phyloP scores from a whole-genome alignment of 805 yeast species.

The Cyberlindnera mycetangii region DNA sequence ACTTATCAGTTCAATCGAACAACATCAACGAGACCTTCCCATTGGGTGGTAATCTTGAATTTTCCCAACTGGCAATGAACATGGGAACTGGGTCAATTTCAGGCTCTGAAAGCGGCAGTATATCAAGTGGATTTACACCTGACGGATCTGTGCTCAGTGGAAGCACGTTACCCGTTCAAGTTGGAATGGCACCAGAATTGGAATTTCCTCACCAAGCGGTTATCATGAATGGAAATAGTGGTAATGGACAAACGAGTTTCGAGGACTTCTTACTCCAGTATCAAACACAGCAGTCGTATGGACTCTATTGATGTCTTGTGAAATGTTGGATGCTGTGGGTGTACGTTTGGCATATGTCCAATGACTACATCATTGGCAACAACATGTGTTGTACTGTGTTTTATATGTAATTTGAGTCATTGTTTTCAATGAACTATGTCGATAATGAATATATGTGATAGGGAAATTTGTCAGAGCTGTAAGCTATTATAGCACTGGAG shows the following conservation, averaged over 20 bases:
- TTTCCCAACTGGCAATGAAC: background rate
- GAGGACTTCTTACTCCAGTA: conserved; percentile 13
- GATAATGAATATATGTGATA: no score
- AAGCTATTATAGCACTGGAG: no score
- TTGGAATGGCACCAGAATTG: background rate
- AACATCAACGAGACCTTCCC: background rate
- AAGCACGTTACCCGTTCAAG: background rate
- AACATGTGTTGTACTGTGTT: no score
- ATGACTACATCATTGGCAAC: no score
- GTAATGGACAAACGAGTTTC: conserved; percentile 1
- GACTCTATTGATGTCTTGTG: conserved; percentile 4
- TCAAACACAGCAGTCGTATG: conserved; percentile 1
- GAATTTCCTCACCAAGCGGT: background rate
- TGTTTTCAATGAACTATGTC: no score
- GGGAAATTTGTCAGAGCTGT: no score
- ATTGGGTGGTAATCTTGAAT: background rate
- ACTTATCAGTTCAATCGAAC: conserved; percentile 4
- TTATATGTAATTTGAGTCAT: no score
- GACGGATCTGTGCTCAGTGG: background rate
- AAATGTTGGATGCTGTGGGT: no score
- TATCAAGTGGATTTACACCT: conserved; percentile 1
- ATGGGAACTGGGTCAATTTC: background rate
- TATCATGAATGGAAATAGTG: background rate
- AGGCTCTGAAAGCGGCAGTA: conserved; percentile 5
- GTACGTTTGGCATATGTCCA: no score